Evolutionary conservation across 2,329 filamentous ascomycete genomes (phyloP), one percentile per base, ranked within the genome.

Genomic region (Hymenotorrendiella dingleyae): DNA sequence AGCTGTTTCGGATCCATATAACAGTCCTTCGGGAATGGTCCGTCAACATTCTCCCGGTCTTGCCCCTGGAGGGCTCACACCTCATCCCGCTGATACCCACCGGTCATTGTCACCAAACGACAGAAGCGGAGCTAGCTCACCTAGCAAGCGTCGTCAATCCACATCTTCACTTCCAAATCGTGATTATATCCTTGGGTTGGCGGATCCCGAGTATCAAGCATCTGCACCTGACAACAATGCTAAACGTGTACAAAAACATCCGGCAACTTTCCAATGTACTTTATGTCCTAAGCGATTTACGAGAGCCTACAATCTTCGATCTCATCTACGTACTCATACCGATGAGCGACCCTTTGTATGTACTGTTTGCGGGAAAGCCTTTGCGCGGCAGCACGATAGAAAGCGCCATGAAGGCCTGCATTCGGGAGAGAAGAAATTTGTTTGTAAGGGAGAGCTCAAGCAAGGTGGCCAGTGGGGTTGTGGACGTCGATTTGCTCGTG

Each of bases 281-380:
- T 71, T 97, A 7, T 98, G 93, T 56, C 90, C 93, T 0, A 98
- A 98, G 65, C 81, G 88, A 12, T 98, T 98, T 61, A 98, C 93
- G 0, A 79, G 93, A 44, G 93, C 93, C 0, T 98, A 98, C 67
- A 98, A 98, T 59, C 69, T 98, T 42, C 86, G 93, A 11, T 97
- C 91, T 32, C 93, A 98, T 67, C 67, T 97, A 46, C 85, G 93
- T 35, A 98, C 93, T 0, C 93, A 98, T 61, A 98, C 93, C 0
- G 93, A 98, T 58, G 93, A 98, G 69, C 79, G 93, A 36, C 93
- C 93, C 0, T 98, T 97, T 59, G 91, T 97, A 3, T 98, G 93
- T 61, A 96, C 87, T 0, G 88, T 97, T 7, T 98, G 93, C 55
- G 87, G 88, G 40, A 98, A 98, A 65, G 93, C 93, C 0, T 98